phyloP scores from a whole-genome alignment of 2,329 filamentous ascomycete species.

The Cercospora beticola region DNA sequence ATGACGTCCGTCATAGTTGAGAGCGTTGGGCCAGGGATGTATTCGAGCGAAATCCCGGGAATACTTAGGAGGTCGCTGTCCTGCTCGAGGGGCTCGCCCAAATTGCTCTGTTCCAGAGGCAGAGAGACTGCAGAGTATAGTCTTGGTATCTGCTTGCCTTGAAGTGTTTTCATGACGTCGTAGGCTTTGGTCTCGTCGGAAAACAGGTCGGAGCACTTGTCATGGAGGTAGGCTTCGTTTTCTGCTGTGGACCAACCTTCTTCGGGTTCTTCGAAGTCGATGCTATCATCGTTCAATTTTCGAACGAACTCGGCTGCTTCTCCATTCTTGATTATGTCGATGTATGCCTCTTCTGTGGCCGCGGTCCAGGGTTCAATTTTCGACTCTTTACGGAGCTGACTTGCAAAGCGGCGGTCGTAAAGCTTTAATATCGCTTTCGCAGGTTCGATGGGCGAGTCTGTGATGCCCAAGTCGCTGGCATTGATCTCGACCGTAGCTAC shows the following conservation, averaged over 20 bases:
- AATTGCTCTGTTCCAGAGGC: not conserved
- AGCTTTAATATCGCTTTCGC: conserved; percentile 28
- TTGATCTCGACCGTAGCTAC: not conserved
- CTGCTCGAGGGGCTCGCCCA: not conserved
- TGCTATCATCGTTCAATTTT: conserved; percentile 1
- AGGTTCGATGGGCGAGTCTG: not conserved
- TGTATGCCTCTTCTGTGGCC: not conserved
- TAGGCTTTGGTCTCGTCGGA: not conserved
- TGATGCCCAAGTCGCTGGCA: not conserved
- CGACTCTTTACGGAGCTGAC: conserved; percentile 4
- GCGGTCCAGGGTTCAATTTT: not conserved
- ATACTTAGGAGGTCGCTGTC: not conserved
- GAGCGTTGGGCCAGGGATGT: conserved; percentile 6
- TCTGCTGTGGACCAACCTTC: conserved; percentile 12
- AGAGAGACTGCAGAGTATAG: not conserved
- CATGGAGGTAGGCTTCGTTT: conserved; percentile 8
- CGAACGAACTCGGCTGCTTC: conserved; percentile 1
- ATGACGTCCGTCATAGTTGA: conserved; percentile 2
- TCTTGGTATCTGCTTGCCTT: not conserved
- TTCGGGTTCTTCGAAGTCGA: conserved; percentile 10
- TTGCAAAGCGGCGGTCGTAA: conserved; percentile 12
- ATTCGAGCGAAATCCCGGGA: not conserved
- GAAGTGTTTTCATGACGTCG: not conserved
- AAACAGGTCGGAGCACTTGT: not conserved
- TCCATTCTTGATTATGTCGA: not conserved